A percentile compares a stretch with the other conserved stretches of the same genome.
Conservation (phyloP, 352 stramenopile genomes). For the Aphanomyces stellatus region DNA sequence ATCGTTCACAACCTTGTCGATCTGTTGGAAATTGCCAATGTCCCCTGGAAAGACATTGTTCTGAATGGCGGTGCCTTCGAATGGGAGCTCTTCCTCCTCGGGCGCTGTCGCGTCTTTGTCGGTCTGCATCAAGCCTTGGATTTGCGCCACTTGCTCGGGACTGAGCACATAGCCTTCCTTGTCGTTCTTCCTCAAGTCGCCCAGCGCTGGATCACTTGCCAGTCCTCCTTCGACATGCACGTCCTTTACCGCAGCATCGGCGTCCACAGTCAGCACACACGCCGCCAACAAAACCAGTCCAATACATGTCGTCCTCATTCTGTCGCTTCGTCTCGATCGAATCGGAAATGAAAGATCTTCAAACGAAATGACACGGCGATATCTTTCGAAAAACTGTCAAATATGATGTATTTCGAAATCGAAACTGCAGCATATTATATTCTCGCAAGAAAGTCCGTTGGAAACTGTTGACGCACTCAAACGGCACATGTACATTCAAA, state of each 20-base stretch:
- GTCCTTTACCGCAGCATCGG: neutral
- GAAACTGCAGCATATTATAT: neutral
- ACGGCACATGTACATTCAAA: neutral
- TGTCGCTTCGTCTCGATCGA: too few relatives aligned
- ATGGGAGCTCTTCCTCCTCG: neutral
- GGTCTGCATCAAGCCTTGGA: neutral
- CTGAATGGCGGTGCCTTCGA: neutral
- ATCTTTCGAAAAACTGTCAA: neutral
- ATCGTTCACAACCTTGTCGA: conserved; percentile 8
- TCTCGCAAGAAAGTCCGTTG: too few relatives aligned
- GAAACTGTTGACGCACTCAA: too few relatives aligned
- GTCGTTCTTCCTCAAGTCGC: neutral
- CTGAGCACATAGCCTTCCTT: conserved; percentile 7
- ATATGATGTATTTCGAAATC: neutral
- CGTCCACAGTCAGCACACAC: neutral
- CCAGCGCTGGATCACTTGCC: neutral
- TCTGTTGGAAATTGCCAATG: neutral
- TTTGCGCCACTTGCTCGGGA: conserved; percentile 11
- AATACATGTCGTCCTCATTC: too few relatives aligned
- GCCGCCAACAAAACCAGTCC: neutral
- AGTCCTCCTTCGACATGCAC: neutral
- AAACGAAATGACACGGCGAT: neutral
- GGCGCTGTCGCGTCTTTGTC: neutral
- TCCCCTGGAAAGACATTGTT: conserved; percentile 12
- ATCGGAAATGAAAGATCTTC: too few relatives aligned